Percentiles rank a stretch among this genome's conserved stretches.
Evolutionary conservation across 2,329 filamentous ascomycete genomes (phyloP).

Genomic region (Alternaria viburni): DNA sequence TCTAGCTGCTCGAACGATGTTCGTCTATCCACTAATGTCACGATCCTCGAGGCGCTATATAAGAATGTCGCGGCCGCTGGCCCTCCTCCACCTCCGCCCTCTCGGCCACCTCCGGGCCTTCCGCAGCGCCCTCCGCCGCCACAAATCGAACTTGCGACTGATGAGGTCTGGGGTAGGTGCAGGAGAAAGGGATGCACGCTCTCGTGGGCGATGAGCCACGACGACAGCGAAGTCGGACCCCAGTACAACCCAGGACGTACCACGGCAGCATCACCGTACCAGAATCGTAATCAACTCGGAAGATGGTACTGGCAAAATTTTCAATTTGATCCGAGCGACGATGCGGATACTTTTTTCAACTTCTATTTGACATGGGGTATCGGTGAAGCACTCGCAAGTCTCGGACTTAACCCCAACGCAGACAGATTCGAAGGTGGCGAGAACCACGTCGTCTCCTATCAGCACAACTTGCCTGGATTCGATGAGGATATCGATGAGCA

Average conservation of each 20-base stretch:
- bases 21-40: not conserved
- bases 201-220: slow-evolving; percentile 16
- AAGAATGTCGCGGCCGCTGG: not conserved
- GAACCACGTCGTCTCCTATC: too few relatives aligned
- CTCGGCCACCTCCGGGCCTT: not conserved
- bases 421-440: too few relatives aligned
- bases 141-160: slow-evolving; percentile 1
- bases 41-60: not conserved
- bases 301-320: too few relatives aligned
- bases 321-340: too few relatives aligned
- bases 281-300: too few relatives aligned
- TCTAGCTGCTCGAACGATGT: not conserved
- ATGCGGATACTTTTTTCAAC: too few relatives aligned
- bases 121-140: too few relatives aligned
- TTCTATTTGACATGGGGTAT: too few relatives aligned
- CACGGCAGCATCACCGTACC: slow-evolving; percentile 12
- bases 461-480: too few relatives aligned
- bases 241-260: slow-evolving; percentile 11
- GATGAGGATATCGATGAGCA: too few relatives aligned
- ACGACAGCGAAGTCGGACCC: slow-evolving; percentile 16
- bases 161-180: slow-evolving; percentile 17
- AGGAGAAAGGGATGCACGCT: slow-evolving; percentile 22
- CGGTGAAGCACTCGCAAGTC: too few relatives aligned
- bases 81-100: not conserved
- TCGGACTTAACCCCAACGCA: too few relatives aligned